phyloP scores from a whole-genome alignment of 257 asterid species.

The Fraxinus pennsylvanica region DNA sequence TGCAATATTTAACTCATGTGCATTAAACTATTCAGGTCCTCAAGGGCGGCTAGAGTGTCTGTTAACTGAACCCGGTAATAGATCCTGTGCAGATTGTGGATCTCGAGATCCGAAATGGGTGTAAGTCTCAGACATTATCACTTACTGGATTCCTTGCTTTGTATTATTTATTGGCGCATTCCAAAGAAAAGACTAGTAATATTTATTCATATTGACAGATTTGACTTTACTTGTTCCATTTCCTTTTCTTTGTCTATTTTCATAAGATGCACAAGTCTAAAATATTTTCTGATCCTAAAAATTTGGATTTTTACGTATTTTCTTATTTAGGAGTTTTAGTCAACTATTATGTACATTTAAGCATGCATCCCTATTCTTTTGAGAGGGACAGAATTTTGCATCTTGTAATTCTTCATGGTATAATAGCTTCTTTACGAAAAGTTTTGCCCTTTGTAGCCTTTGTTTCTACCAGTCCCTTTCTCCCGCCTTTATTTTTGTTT shows the following conservation, averaged over 20 bases:
- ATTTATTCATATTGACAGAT: not conserved
- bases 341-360: not conserved
- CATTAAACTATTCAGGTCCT: constrained; percentile 51
- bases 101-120: constrained; percentile 94
- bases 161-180: not conserved
- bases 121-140: constrained; percentile 46
- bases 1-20: not conserved
- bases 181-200: not conserved
- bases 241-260: not conserved
- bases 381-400: not conserved
- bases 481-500: not conserved
- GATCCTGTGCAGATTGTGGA: constrained; percentile 86
- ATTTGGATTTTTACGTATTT: not conserved
- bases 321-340: not conserved
- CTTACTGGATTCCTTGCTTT: constrained; percentile 1
- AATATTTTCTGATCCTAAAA: not conserved
- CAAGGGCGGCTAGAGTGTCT: constrained; percentile 59
- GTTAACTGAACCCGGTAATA: constrained; percentile 60
- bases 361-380: not conserved
- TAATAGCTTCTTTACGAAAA: not conserved
- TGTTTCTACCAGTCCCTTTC: not conserved
- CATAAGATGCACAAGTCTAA: not conserved
- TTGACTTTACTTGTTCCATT: not conserved
- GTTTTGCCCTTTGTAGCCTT: not conserved
- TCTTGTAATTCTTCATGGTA: not conserved